Evolutionary conservation across 345 rosid species (phyloP).

Genomic region (Gossypium sturtianum): DNA sequence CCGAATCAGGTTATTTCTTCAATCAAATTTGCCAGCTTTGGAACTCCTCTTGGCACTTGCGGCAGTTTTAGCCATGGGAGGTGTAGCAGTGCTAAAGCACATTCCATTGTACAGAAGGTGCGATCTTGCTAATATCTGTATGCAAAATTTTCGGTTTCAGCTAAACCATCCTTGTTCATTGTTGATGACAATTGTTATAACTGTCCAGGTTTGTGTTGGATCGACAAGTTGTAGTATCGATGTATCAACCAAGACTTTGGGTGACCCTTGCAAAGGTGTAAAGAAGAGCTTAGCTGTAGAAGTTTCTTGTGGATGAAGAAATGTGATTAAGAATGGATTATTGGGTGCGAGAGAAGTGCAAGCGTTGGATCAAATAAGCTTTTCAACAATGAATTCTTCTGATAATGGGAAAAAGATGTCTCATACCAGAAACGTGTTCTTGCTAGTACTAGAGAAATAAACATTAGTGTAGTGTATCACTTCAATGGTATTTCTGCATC

Average conservation of each 20-base stretch:
- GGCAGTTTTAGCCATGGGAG: constrained; percentile 65
- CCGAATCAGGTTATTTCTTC: constrained; percentile 72
- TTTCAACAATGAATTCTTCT: not conserved
- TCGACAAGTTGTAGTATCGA: constrained; percentile 63
- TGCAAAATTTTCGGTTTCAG: not conserved
- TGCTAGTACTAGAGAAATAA: not conserved
- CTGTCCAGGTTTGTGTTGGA: constrained; percentile 77
- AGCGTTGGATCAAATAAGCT: not conserved
- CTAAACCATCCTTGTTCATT: not conserved
- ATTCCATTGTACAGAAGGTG: constrained; percentile 63
- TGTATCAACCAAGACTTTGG: constrained; percentile 55
- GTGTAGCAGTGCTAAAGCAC: constrained; percentile 54
- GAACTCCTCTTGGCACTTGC: constrained; percentile 75
- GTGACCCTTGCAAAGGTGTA: constrained; percentile 77
- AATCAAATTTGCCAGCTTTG: constrained; percentile 76
- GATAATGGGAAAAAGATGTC: not conserved
- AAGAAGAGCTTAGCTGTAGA: constrained; percentile 82
- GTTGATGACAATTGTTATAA: not conserved
- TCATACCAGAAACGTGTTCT: not conserved
- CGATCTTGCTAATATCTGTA: not conserved
- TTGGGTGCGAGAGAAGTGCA: not conserved
- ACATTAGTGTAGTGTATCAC: not conserved
- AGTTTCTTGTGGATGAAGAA: constrained; percentile 58
- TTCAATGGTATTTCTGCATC: not conserved
- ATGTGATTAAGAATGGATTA: not conserved